Conservation (phyloP, 1,284 basidiomycete species). For the Xerocomus minutiporus region DNA sequence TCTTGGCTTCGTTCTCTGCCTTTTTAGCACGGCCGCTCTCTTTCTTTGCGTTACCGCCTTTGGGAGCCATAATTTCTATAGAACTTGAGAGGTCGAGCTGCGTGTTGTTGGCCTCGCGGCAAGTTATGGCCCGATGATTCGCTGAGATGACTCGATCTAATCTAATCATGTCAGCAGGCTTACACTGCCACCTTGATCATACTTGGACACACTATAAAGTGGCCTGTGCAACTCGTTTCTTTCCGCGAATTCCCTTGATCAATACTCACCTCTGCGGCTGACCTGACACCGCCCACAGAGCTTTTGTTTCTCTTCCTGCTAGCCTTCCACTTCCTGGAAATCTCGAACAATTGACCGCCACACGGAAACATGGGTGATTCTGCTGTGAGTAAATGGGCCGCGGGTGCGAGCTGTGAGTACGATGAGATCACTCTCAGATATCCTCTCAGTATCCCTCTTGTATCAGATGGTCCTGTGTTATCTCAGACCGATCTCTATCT, state of each 20-base stretch:
- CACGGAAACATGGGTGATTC: conserved; percentile 24
- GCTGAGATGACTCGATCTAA: conserved; percentile 26
- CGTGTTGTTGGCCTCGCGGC: conserved; percentile 4
- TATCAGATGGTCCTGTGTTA: conserved; percentile 69
- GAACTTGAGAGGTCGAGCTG: conserved; percentile 1
- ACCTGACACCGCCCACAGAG: conserved; percentile 2
- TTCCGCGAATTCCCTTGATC: neutral
- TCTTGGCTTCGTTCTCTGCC: conserved; percentile 86
- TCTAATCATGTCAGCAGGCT: neutral
- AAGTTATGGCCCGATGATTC: neutral
- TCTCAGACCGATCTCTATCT: conserved; percentile 73
- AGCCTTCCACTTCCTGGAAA: neutral
- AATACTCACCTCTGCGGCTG: neutral
- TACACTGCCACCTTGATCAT: conserved; percentile 27
- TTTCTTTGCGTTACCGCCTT: conserved; percentile 86
- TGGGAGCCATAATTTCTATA: conserved; percentile 67
- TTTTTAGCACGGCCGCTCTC: conserved; percentile 86
- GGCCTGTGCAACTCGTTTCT: conserved; percentile 3
- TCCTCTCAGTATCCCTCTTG: neutral
- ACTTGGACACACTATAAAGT: conserved; percentile 11
- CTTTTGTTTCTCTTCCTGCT: neutral
- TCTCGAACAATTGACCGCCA: neutral
- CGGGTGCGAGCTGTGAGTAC: conserved; percentile 31
- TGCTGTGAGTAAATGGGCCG: conserved; percentile 28
- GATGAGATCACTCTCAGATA: neutral